These are phyloP conservation scores for Lenwebbia sp. DNA, from an alignment of 345 rosid species.

Conservation along the genomic window DNA sequence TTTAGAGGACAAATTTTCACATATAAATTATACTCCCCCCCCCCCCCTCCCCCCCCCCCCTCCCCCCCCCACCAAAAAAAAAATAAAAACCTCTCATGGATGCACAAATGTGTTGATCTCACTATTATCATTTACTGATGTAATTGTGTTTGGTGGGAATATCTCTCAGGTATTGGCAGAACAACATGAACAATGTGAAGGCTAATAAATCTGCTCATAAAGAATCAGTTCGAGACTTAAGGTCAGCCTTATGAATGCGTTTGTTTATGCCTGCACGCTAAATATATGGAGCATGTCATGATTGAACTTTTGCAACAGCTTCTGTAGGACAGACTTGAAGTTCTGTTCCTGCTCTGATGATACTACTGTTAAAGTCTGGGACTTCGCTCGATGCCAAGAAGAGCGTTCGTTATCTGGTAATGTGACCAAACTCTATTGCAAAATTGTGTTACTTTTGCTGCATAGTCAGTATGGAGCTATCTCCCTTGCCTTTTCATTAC, in stretches of 20 bases:
- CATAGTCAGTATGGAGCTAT: background rate
- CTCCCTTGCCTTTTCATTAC: background rate
- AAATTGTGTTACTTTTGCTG: background rate
- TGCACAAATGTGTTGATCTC: background rate
- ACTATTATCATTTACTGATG: background rate
- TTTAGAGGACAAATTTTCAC: background rate
- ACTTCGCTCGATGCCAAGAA: constrained; percentile 89
- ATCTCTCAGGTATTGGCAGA: constrained; percentile 85
- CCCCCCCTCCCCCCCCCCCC: background rate
- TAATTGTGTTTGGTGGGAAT: background rate
- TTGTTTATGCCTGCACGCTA: background rate
- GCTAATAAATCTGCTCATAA: constrained; percentile 92
- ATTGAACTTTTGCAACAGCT: constrained; percentile 44
- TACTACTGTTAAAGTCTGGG: constrained; percentile 97
- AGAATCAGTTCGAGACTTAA: constrained; percentile 85
- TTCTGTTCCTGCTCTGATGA: constrained; percentile 98
- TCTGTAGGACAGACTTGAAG: constrained; percentile 95
- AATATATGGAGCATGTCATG: background rate
- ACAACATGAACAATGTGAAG: constrained; percentile 96
- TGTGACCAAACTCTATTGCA: constrained; percentile 21
- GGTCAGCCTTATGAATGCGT: constrained; percentile 23
- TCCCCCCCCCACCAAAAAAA: background rate
- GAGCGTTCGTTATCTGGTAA: constrained; percentile 91
- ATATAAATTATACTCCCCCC: background rate
- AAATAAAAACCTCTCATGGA: background rate